phyloP scores from a whole-genome alignment of 768 basidiomycete genomes.

The Macrocybe gigantea region DNA sequence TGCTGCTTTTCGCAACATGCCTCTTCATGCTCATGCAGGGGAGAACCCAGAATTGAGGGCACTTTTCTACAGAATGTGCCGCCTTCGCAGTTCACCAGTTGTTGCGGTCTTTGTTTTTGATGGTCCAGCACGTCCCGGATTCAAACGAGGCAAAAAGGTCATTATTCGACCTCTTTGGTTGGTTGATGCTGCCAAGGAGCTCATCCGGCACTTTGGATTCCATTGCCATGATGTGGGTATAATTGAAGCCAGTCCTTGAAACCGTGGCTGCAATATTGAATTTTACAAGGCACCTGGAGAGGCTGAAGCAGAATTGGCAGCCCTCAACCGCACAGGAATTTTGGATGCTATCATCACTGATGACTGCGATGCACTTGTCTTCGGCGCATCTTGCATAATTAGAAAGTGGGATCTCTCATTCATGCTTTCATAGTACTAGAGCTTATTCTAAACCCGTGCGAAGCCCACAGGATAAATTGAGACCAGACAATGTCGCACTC shows the following conservation, averaged over 20 bases:
- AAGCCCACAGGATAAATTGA: neutral
- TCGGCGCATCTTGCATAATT: slow-evolving; percentile 35
- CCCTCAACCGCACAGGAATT: slow-evolving; percentile 31
- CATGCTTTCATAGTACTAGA: neutral
- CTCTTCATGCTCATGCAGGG: neutral
- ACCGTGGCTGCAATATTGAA: neutral
- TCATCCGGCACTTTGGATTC: neutral
- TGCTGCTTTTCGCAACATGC: too few species aligned
- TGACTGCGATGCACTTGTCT: slow-evolving; percentile 44
- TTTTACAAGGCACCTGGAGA: slow-evolving; percentile 41
- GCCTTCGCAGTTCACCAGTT: slow-evolving; percentile 15
- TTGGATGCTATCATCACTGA: slow-evolving; percentile 46
- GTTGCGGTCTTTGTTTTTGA: slow-evolving; percentile 40
- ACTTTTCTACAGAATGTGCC: neutral
- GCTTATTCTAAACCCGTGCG: slow-evolving; percentile 1
- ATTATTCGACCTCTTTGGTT: neutral
- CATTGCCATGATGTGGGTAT: neutral
- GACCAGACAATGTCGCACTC: slow-evolving; percentile 1
- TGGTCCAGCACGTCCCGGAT: slow-evolving; percentile 30
- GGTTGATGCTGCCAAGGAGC: neutral
- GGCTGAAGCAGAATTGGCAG: slow-evolving; percentile 49
- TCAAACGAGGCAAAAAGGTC: slow-evolving; percentile 29
- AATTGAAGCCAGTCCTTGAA: too few species aligned
- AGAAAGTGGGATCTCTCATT: slow-evolving; percentile 25
- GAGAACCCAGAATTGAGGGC: slow-evolving; percentile 1